phyloP scores from a whole-genome alignment of 2,329 filamentous ascomycete genomes.

The Pseudopyricularia javanii region DNA sequence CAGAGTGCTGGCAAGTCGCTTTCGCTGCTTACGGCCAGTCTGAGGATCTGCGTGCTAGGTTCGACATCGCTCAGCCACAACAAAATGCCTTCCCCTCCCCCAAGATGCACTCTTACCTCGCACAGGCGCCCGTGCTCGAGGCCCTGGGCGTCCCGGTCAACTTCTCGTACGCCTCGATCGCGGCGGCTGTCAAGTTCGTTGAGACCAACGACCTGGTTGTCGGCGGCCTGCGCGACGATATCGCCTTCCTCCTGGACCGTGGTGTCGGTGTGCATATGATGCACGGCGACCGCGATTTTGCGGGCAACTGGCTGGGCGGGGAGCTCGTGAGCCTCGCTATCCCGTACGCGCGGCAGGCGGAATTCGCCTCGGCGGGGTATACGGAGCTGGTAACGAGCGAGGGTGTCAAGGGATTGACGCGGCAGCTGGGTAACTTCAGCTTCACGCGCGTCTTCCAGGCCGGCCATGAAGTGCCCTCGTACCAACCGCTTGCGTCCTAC shows the following conservation, averaged over 20 bases:
- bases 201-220: slow-evolving; percentile 17
- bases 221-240: slow-evolving; percentile 26
- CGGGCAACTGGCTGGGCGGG: slow-evolving; percentile 45
- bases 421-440: slow-evolving; percentile 54
- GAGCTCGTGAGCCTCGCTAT: slow-evolving; percentile 35
- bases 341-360: slow-evolving; percentile 25
- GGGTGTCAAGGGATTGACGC: slow-evolving; percentile 47
- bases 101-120: slow-evolving; percentile 43
- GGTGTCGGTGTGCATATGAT: slow-evolving; percentile 44
- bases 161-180: slow-evolving; percentile 31
- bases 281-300: slow-evolving; percentile 46
- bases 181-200: slow-evolving; percentile 31
- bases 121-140: slow-evolving; percentile 40
- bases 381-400: slow-evolving; percentile 46
- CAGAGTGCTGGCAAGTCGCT: background rate
- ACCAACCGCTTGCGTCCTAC: slow-evolving; percentile 32
- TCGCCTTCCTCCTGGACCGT: slow-evolving; percentile 40
- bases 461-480: slow-evolving; percentile 42
- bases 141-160: slow-evolving; percentile 49
- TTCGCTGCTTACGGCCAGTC: background rate
- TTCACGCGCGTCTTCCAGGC: slow-evolving; percentile 47
- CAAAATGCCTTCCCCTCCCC: slow-evolving; percentile 39
- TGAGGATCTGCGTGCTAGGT: slow-evolving; percentile 26
- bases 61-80: slow-evolving; percentile 39
- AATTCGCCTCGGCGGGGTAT: slow-evolving; percentile 47